phyloP scores from a whole-genome alignment of 1,284 basidiomycete species.

The Mycena citricolor region DNA sequence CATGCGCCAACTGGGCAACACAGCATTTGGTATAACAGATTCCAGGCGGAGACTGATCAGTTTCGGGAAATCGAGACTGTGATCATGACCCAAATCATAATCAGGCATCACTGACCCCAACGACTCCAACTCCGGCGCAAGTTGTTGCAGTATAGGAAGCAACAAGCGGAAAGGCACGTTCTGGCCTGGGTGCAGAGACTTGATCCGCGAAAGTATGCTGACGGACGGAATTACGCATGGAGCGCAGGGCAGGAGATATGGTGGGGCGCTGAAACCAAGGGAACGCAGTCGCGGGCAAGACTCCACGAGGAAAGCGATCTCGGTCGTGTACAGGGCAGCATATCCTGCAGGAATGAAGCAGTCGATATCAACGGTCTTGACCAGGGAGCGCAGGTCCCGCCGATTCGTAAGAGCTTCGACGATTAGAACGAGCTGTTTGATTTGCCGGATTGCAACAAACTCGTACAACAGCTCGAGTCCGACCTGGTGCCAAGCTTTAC shows the following conservation, averaged over 20 bases:
- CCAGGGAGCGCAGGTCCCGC: not conserved
- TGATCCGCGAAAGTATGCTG: slow-evolving; percentile 4
- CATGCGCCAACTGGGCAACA: no score
- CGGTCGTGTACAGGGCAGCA: not conserved
- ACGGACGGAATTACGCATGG: not conserved
- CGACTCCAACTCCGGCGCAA: not conserved
- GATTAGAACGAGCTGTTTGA: slow-evolving; percentile 8
- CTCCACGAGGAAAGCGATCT: slow-evolving; percentile 1
- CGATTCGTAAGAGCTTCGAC: slow-evolving; percentile 1
- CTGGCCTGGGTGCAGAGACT: not conserved
- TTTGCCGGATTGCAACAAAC: not conserved
- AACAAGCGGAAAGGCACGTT: not conserved
- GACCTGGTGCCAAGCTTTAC: slow-evolving; percentile 10
- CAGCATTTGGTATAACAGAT: no score
- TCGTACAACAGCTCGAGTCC: slow-evolving; percentile 11
- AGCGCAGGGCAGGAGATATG: not conserved
- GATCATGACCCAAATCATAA: no score
- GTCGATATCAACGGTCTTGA: slow-evolving; percentile 2
- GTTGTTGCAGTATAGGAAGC: slow-evolving; percentile 2
- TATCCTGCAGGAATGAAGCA: slow-evolving; percentile 11
- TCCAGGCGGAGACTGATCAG: no score
- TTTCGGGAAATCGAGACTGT: no score
- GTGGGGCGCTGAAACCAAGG: slow-evolving; percentile 1
- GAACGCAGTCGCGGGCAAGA: slow-evolving; percentile 7
- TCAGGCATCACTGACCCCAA: no score